Percentiles rank a stretch among this genome's conserved stretches.
phyloP scores from a whole-genome alignment of 805 yeast species.

The Wickerhamiella allomyrinae region DNA sequence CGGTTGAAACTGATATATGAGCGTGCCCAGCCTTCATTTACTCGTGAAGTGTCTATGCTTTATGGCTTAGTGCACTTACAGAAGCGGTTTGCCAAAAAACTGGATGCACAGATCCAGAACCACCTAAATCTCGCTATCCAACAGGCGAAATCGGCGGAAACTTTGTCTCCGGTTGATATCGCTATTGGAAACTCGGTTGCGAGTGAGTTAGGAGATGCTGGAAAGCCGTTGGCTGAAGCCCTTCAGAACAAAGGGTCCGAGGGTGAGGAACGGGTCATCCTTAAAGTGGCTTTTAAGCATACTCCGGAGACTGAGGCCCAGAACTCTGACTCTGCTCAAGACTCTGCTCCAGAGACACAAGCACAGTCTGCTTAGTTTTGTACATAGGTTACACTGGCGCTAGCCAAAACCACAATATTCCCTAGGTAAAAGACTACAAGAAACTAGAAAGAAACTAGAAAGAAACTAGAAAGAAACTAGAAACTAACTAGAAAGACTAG shows the following conservation, averaged over 20 bases:
- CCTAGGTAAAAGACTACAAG: no score
- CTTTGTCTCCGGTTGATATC: slow-evolving; percentile 3
- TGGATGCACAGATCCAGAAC: background rate
- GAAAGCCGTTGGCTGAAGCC: background rate
- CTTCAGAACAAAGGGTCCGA: background rate
- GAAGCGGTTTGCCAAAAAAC: background rate
- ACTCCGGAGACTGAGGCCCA: background rate
- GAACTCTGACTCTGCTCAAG: no score
- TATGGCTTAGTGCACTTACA: slow-evolving; percentile 9
- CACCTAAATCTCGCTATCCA: background rate
- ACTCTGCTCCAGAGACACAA: no score
- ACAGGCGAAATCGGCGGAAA: background rate
- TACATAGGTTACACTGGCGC: no score
- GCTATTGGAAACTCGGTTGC: slow-evolving; percentile 7
- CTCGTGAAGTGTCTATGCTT: slow-evolving; percentile 11
- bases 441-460: no score
- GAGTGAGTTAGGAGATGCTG: slow-evolving; percentile 1
- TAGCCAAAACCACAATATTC: no score
- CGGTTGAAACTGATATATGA: slow-evolving; percentile 8
- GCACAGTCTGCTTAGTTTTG: no score
- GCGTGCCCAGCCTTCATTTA: slow-evolving; percentile 5
- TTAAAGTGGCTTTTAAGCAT: background rate
- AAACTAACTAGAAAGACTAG: no score
- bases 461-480: no score
- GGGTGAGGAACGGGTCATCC: background rate